Evolutionary conservation across 2,329 filamentous ascomycete genomes (phyloP).

Genomic region (Aspergillus intermedius): DNA sequence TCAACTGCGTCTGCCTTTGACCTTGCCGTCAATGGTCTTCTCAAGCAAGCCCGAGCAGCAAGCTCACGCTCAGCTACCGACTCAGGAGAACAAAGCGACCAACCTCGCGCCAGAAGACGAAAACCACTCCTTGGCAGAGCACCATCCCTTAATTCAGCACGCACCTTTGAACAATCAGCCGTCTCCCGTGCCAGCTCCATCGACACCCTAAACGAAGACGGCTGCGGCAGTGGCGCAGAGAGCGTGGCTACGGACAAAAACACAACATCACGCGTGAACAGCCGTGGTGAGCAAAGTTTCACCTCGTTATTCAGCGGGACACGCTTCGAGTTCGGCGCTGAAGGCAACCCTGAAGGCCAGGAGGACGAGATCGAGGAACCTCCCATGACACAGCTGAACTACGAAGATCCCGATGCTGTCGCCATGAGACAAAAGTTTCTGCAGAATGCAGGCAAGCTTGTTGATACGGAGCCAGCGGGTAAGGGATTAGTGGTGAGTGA

Average conservation of each 20-base stretch:
- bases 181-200: conserved; percentile 44
- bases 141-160: conserved; percentile 36
- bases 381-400: conserved; percentile 43
- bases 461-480: conserved; percentile 24
- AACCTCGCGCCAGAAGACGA: conserved; percentile 18
- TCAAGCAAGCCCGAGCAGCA: conserved; percentile 33
- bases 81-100: conserved; percentile 11
- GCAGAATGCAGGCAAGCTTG: conserved; percentile 38
- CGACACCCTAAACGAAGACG: conserved; percentile 43
- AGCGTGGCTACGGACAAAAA: conserved; percentile 17
- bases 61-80: conserved; percentile 23
- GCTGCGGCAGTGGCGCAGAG: conserved; percentile 32
- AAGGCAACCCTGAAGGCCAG: conserved; percentile 14
- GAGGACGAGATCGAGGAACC: conserved; percentile 32
- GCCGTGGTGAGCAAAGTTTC: conserved; percentile 21
- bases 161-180: conserved; percentile 25
- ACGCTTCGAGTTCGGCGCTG: conserved; percentile 25
- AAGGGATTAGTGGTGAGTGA: conserved; percentile 20
- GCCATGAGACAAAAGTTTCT: conserved; percentile 52
- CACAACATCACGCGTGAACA: conserved; percentile 17
- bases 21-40: conserved; percentile 34
- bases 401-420: conserved; percentile 46
- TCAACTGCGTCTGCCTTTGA: conserved; percentile 20
- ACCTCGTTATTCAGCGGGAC: conserved; percentile 25
- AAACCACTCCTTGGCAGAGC: conserved; percentile 39